A percentile compares a stretch with the other conserved stretches of the same genome.
These are phyloP conservation scores for Lumnitzera littorea DNA, from an alignment of 345 rosid genomes.

Conservation along the genomic window DNA sequence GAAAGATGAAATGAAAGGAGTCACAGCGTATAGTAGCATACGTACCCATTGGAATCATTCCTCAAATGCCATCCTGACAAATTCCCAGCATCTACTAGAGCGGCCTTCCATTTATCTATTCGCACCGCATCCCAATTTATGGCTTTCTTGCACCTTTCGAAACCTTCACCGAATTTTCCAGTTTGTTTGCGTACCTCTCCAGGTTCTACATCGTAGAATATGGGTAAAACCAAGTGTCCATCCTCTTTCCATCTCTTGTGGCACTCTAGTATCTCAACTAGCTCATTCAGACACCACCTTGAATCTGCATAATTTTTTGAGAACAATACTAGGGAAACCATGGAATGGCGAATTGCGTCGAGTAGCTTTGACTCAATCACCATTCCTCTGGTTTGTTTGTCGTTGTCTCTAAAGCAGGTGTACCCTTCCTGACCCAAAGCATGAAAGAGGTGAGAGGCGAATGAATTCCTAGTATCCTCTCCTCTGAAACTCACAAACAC, in stretches of 20 bases:
- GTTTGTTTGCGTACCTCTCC: not conserved
- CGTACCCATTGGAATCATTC: not conserved
- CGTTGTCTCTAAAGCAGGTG: no score
- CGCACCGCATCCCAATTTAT: not conserved
- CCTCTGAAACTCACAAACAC: no score
- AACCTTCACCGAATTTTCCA: not conserved
- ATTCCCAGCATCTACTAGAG: slow-evolving; percentile 5
- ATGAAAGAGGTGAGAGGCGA: no score
- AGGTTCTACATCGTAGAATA: slow-evolving; percentile 6
- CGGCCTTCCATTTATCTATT: not conserved
- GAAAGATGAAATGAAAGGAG: no score
- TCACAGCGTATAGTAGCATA: not conserved
- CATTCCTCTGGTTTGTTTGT: no score
- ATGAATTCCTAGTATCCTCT: no score
- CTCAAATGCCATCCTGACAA: slow-evolving; percentile 1
- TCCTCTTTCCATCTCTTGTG: slow-evolving; percentile 1
- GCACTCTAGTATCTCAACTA: slow-evolving; percentile 5
- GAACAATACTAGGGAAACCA: slow-evolving; percentile 5
- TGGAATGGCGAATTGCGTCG: slow-evolving; percentile 6
- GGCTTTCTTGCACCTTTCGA: not conserved
- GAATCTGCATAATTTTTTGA: not conserved
- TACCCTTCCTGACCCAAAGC: no score
- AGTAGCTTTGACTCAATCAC: no score
- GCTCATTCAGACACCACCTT: slow-evolving; percentile 8
- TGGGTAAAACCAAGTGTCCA: slow-evolving; percentile 8